A percentile compares a stretch with the other conserved stretches of the same genome.
Conservation (phyloP, 73 alveolate species). For the Paramecium caudatum region DNA sequence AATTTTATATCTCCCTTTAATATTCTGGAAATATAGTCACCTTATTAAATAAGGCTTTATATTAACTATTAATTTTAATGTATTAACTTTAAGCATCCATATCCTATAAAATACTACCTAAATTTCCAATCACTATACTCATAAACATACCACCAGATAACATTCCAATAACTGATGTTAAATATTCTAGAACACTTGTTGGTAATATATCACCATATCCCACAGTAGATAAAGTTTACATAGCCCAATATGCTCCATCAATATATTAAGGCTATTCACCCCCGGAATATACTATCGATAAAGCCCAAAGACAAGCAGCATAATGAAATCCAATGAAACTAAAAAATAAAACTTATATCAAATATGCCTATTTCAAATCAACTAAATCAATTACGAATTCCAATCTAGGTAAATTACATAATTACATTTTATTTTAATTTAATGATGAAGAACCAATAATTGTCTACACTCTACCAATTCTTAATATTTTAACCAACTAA, state of each 20-base stretch:
- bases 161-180: conserved; percentile 79
- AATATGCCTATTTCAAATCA: neutral
- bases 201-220: conserved; percentile 87
- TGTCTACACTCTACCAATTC: neutral
- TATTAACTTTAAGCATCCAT: conserved; percentile 51
- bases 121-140: conserved; percentile 85
- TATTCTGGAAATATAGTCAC: neutral
- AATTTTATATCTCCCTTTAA: neutral
- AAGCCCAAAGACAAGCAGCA: conserved; percentile 37
- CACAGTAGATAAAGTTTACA: conserved; percentile 83
- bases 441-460: conserved; percentile 1
- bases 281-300: neutral
- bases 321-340: neutral
- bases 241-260: conserved; percentile 81
- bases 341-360: neutral
- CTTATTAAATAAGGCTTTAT: neutral
- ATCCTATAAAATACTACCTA: conserved; percentile 32
- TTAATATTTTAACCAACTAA: neutral
- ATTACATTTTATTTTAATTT: conserved; percentile 7
- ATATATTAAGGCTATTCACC: conserved; percentile 43
- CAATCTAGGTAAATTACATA: neutral
- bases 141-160: conserved; percentile 84
- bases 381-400: neutral
- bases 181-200: conserved; percentile 68
- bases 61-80: neutral